Base-by-base conservation (phyloP, 2,329 filamentous ascomycete species). In the Harringtonia aguacate region DNA sequence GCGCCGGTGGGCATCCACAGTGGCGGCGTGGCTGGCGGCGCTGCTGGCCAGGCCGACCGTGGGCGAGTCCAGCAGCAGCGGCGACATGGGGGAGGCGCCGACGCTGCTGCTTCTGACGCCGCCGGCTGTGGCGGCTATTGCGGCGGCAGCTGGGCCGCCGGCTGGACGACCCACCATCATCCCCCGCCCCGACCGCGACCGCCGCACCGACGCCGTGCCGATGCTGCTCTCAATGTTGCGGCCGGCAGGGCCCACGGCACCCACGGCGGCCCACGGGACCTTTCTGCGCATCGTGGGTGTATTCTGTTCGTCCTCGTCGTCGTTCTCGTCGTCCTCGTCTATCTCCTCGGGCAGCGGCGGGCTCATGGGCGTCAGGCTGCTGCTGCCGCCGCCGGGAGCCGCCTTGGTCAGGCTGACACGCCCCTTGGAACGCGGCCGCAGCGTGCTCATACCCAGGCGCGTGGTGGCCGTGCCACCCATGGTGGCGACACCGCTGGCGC, bases 111-210 rank as follows among this genome's bases (percentile, higher is more conserved):
- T 18, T 4, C 10, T 8, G 15, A 4, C 17, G 14, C 21, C 17
- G 21, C 6, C 2, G 17, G 17, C n/a, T n/a, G 12, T 22, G 10
- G 14, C 4, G 15, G 28, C 18, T 3, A 3, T 20, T 13, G 18
- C n/a, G n/a, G n/a, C n/a, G n/a, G n/a, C n/a, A n/a, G n/a, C n/a
- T n/a, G n/a, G n/a, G 37, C 18, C 27, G 27, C 15, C 27, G 27
- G n/a, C n/a, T n/a, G n/a, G n/a, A n/a, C n/a, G n/a, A n/a, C n/a
- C n/a, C n/a, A 29, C 12, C 13, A 68, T 50, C 29, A 51, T 53
- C 15, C 65, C 67, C 4, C 61, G 63, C 7, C 65, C 66, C 4
- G 69, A 70, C 14, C 66, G 61, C 17, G 61, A 64, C 12, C 64
- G 60, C 10, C 62, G 64, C 9, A 70, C 33, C 20, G 58, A 47